Percentiles rank a stretch among this genome's conserved stretches.
phyloP scores from a whole-genome alignment of 139 green algal genomes.

The Marvania coccoides region DNA sequence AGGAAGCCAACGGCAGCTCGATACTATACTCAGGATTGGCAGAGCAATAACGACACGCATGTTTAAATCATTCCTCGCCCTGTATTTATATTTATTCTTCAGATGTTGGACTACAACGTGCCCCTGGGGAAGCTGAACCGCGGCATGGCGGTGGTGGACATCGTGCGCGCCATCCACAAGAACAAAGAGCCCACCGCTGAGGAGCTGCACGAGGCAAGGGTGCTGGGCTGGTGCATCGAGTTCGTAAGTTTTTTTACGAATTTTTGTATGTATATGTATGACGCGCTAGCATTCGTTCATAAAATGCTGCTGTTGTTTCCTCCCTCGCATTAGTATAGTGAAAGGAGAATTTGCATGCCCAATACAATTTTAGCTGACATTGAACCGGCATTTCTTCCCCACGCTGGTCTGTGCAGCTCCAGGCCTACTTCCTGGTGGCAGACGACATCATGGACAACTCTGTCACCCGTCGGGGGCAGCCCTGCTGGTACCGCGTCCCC shows the following conservation, averaged over 20 bases:
- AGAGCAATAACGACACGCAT: no score
- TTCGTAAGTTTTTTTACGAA: slow-evolving; percentile 49
- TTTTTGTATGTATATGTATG: slow-evolving; percentile 16
- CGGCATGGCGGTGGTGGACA: slow-evolving; percentile 92
- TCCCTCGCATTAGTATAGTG: background rate
- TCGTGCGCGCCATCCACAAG: slow-evolving; percentile 29
- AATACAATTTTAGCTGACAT: no score
- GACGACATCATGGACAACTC: slow-evolving; percentile 99
- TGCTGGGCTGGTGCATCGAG: slow-evolving; percentile 97
- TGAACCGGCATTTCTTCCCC: no score
- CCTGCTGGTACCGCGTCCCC: slow-evolving; percentile 92
- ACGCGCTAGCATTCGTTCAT: no score
- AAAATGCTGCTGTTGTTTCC: background rate
- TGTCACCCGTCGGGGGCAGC: slow-evolving; percentile 91
- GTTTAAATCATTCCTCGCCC: background rate
- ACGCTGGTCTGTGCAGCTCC: slow-evolving; percentile 48
- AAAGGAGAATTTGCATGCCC: background rate
- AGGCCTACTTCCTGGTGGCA: slow-evolving; percentile 97
- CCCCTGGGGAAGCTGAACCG: slow-evolving; percentile 95
- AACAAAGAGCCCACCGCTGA: slow-evolving; percentile 40
- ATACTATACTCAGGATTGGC: background rate
- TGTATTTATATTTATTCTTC: no score
- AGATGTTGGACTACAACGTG: slow-evolving; percentile 94
- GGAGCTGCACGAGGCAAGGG: slow-evolving; percentile 67
- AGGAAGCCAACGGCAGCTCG: background rate